Evolutionary conservation across 176 grass and related monocot species (phyloP), one percentile per base, ranked within the genome.

Genomic region (Rhynchospora pubera): DNA sequence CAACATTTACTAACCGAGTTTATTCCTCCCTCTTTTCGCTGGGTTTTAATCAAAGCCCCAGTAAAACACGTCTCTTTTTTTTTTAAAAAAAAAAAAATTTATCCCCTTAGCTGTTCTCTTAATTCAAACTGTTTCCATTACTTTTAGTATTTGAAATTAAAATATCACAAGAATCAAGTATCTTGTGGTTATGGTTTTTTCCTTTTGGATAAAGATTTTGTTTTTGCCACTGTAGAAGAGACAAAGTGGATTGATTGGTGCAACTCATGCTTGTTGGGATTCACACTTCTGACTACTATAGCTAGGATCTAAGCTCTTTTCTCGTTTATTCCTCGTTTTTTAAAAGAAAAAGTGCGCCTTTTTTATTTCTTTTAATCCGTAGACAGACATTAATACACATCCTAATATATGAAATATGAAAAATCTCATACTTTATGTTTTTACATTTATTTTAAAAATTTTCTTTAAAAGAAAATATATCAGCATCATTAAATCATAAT

Each of bases 221-320:
- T n/a, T 46, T 22, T 71, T 47, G 19, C 2, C 10, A 73, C 44
- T 2, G 9, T 24, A 13, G 5, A 32, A 77, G 50, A 56, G 50
- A 77, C 50, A 77, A 32, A 76, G 70, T 77, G 50, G 50, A 77
- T 55, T 77, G 72, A 56, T 77, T 77, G 72, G 50, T 52, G 46
- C 13, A 53, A 76, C 48, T 76, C 72, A 55, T 32, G 18, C 48
- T 15, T 23, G 47, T 77, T 77, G 72, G 72, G 72, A 77, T 77
- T 56, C 72, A 77, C 72, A 77, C 24, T 50, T 15, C 72, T 77
- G 48, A 55, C 22, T 18, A 55, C 13, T 28, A 28, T 56, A 77
- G 72, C 48, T 70, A 53, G 19, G 23, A 77, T 55, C 50, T 56
- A 56, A 56, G 24, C 24, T 77, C 22, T 77, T 77, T 77, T 34